Percentiles rank a stretch among this genome's conserved stretches.
Conservation (phyloP, 305 asterid genomes). For the Solanum hybrid region DNA sequence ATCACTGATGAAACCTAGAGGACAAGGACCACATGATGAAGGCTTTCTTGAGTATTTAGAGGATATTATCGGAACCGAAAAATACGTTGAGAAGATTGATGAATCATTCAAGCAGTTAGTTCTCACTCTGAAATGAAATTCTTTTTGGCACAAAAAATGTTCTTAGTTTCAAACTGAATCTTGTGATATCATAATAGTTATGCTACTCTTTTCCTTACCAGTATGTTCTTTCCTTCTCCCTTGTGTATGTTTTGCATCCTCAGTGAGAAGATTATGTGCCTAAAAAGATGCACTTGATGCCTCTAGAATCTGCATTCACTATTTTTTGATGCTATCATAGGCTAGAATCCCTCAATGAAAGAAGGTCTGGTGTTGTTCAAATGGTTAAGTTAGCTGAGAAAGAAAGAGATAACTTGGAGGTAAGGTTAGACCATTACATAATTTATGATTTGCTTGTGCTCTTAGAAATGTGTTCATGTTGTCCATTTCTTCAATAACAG, state of each 20-base stretch:
- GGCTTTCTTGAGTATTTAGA: slow-evolving; percentile 97
- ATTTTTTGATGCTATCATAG: slow-evolving; percentile 22
- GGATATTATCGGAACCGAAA: slow-evolving; percentile 93
- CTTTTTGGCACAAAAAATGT: background rate
- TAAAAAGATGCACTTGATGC: background rate
- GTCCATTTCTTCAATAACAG: slow-evolving; percentile 24
- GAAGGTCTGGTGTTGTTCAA: slow-evolving; percentile 87
- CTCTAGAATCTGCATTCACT: background rate
- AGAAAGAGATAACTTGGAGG: slow-evolving; percentile 95
- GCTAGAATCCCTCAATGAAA: slow-evolving; percentile 79
- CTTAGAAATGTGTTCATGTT: background rate
- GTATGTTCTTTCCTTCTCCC: background rate
- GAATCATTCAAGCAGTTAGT: slow-evolving; percentile 84
- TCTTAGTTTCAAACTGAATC: background rate
- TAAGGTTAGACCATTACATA: slow-evolving; percentile 13
- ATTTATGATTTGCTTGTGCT: background rate
- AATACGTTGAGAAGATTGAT: slow-evolving; percentile 87
- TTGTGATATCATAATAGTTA: background rate
- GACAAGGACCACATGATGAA: slow-evolving; percentile 98
- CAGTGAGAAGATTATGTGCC: background rate
- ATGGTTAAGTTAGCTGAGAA: slow-evolving; percentile 96
- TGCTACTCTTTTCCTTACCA: background rate
- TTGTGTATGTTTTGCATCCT: background rate
- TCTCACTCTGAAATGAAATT: background rate
- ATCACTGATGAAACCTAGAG: slow-evolving; percentile 94